These are phyloP conservation scores for Imleria badia DNA, from an alignment of 768 basidiomycete species.

Conservation along the genomic window DNA sequence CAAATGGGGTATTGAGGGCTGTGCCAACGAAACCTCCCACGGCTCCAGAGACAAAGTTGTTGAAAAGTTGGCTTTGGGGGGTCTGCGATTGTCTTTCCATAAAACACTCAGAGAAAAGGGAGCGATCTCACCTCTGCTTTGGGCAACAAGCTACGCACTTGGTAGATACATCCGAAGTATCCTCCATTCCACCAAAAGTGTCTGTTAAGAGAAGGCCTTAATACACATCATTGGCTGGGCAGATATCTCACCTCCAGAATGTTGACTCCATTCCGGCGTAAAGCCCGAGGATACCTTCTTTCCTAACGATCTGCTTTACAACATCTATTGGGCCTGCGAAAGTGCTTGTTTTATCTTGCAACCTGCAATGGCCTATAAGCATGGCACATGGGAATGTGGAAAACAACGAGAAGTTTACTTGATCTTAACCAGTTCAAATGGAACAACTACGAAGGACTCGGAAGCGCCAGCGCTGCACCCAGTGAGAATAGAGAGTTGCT, in stretches of 20 bases:
- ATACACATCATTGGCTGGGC: not conserved
- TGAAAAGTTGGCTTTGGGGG: constrained; percentile 68
- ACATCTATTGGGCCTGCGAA: constrained; percentile 93
- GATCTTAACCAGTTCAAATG: constrained; percentile 95
- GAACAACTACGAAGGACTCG: constrained; percentile 93
- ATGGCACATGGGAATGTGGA: not conserved
- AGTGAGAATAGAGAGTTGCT: constrained; percentile 81
- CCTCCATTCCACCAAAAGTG: constrained; percentile 94
- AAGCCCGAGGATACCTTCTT: constrained; percentile 80
- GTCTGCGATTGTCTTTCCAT: constrained; percentile 40
- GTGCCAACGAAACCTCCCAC: constrained; percentile 92
- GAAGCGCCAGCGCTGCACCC: constrained; percentile 95
- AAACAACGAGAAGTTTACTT: constrained; percentile 44
- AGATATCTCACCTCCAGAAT: constrained; percentile 76
- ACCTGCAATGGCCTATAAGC: constrained; percentile 37
- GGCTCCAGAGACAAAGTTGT: constrained; percentile 90
- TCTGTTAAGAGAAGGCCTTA: constrained; percentile 34
- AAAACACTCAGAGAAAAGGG: not conserved
- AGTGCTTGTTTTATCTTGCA: constrained; percentile 91
- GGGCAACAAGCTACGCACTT: constrained; percentile 76
- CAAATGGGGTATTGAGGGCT: constrained; percentile 84
- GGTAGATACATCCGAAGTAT: constrained; percentile 92
- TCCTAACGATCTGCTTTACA: constrained; percentile 71
- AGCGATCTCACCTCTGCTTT: constrained; percentile 70
- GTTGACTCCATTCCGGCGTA: constrained; percentile 97